These are phyloP conservation scores for Azolla pinnata DNA, from an alignment of 75 land plant genomes.

Conservation along the genomic window DNA sequence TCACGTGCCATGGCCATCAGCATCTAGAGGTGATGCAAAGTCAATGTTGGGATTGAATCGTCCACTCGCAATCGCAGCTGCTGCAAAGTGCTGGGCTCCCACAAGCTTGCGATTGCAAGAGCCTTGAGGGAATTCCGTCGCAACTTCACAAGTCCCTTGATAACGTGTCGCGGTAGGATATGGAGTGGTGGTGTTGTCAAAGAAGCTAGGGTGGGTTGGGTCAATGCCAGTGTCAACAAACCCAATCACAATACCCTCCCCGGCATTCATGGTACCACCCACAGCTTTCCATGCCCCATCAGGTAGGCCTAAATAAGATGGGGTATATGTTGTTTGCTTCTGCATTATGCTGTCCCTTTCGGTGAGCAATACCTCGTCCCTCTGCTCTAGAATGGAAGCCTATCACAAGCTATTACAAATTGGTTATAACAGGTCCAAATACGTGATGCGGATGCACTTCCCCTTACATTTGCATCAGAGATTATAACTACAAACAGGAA, in stretches of 20 bases:
- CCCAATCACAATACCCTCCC: constrained; percentile 74
- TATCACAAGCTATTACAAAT: neutral
- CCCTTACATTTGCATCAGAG: no score
- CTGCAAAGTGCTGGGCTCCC: constrained; percentile 56
- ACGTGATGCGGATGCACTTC: neutral
- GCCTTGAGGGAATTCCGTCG: constrained; percentile 22
- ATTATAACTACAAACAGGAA: no score
- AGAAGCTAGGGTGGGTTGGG: constrained; percentile 55
- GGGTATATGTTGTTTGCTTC: constrained; percentile 64
- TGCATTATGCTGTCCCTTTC: constrained; percentile 51
- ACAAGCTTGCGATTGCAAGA: constrained; percentile 56
- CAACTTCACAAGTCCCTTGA: constrained; percentile 37
- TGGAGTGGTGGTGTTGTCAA: neutral
- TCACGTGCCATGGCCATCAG: constrained; percentile 70
- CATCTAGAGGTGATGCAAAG: constrained; percentile 57
- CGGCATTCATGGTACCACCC: constrained; percentile 44
- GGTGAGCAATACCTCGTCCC: constrained; percentile 31
- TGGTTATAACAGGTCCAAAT: neutral
- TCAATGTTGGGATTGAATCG: constrained; percentile 34
- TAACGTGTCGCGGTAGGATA: constrained; percentile 6
- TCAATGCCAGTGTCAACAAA: constrained; percentile 59
- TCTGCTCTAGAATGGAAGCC: constrained; percentile 16
- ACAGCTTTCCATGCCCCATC: constrained; percentile 32
- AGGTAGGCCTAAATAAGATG: constrained; percentile 50
- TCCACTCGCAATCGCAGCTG: constrained; percentile 34